These are phyloP conservation scores for Wickerhamomyces kurtzmanii DNA, from an alignment of 805 yeast genomes.

Conservation along the genomic window DNA sequence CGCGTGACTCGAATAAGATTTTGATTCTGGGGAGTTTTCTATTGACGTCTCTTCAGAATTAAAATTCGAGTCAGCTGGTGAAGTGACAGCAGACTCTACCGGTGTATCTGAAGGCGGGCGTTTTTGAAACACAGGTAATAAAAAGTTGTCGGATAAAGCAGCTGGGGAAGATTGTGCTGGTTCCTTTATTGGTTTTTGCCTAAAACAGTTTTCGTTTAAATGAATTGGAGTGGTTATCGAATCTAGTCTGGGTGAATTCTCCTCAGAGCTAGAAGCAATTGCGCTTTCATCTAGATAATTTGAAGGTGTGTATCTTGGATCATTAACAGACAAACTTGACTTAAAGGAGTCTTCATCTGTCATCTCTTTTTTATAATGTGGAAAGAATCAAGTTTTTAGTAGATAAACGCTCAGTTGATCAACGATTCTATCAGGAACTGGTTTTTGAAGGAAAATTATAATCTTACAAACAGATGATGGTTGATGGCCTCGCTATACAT, in stretches of 20 bases:
- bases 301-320: too few species aligned
- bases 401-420: too few species aligned
- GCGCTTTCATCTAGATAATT: too few species aligned
- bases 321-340: too few species aligned
- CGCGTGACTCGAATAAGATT: constrained; percentile 2
- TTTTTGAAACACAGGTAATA: constrained; percentile 50
- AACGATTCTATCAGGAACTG: too few species aligned
- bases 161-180: constrained; percentile 1
- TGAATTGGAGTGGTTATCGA: neutral
- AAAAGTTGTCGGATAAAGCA: constrained; percentile 1
- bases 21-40: constrained; percentile 17
- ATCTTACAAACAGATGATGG: too few species aligned
- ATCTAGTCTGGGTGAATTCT: constrained; percentile 9
- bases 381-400: too few species aligned
- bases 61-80: constrained; percentile 32
- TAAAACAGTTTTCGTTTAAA: neutral
- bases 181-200: neutral
- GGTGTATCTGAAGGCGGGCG: constrained; percentile 75
- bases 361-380: too few species aligned
- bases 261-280: constrained; percentile 14
- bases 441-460: too few species aligned
- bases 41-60: constrained; percentile 18
- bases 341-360: too few species aligned
- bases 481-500: too few species aligned
- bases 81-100: constrained; percentile 41